These are phyloP conservation scores for Trichosporon sp. DNA, from an alignment of 1,284 basidiomycete species.

Conservation along the genomic window DNA sequence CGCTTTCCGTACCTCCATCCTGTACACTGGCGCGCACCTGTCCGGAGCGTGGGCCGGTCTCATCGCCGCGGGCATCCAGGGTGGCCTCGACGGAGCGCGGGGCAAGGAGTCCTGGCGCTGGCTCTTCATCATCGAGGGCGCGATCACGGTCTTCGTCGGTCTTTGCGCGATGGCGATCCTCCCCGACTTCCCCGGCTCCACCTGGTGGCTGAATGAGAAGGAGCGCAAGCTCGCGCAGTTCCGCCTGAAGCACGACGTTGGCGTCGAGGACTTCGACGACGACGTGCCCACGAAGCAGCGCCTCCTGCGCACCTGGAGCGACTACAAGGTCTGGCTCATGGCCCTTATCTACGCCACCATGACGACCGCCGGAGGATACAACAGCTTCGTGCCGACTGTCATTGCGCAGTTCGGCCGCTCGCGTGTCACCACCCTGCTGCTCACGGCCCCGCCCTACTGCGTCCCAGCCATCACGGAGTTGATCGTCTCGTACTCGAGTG, in stretches of 20 bases:
- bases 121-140: slow-evolving; percentile 37
- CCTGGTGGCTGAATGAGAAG: slow-evolving; percentile 30
- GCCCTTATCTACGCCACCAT: slow-evolving; percentile 32
- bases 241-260: slow-evolving; percentile 31
- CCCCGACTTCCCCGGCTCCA: slow-evolving; percentile 33
- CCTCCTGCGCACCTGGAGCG: slow-evolving; percentile 22
- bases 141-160: slow-evolving; percentile 28
- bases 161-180: slow-evolving; percentile 27
- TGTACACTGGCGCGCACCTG: slow-evolving; percentile 38
- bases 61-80: slow-evolving; percentile 41
- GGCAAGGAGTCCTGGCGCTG: slow-evolving; percentile 34
- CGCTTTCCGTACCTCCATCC: slow-evolving; percentile 32
- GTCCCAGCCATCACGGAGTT: slow-evolving; percentile 44
- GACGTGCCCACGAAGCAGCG: slow-evolving; percentile 16
- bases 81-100: slow-evolving; percentile 27
- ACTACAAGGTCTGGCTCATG: slow-evolving; percentile 36
- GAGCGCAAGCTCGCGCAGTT: slow-evolving; percentile 31
- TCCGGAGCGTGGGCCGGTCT: slow-evolving; percentile 45
- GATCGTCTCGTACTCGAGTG: slow-evolving; percentile 40
- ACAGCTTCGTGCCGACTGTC: slow-evolving; percentile 42
- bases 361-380: slow-evolving; percentile 40
- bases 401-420: slow-evolving; percentile 44
- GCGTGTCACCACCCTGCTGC: slow-evolving; percentile 42
- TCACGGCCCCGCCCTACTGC: slow-evolving; percentile 43
- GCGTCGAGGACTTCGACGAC: slow-evolving; percentile 29